phyloP scores from a whole-genome alignment of 2,329 filamentous ascomycete species.

The Malbranchea cinnamomea region DNA sequence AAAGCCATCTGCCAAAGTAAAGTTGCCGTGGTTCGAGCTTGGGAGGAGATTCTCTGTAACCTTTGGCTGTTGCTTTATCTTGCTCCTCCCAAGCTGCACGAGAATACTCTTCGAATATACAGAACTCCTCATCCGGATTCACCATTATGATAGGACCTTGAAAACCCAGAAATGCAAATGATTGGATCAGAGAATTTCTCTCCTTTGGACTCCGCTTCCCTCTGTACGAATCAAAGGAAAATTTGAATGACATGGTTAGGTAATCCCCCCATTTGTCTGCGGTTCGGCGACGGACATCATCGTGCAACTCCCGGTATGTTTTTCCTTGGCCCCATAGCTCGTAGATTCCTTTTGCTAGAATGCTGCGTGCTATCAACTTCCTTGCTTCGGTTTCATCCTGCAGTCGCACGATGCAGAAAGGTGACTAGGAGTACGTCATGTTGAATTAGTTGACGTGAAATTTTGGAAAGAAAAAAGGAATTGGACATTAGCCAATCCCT shows the following conservation, averaged over 20 bases:
- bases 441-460: too few relatives aligned
- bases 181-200: slow-evolving; percentile 64
- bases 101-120: slow-evolving; percentile 69
- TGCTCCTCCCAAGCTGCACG: slow-evolving; percentile 22
- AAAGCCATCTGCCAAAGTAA: slow-evolving; percentile 60
- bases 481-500: too few relatives aligned
- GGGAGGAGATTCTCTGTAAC: slow-evolving; percentile 5
- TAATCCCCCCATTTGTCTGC: slow-evolving; percentile 53
- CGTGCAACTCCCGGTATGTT: slow-evolving; percentile 54
- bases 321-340: slow-evolving; percentile 71
- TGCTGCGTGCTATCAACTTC: slow-evolving; percentile 56
- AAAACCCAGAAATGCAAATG: slow-evolving; percentile 65
- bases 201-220: slow-evolving; percentile 49
- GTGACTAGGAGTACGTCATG: too few relatives aligned
- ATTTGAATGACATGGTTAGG: slow-evolving; percentile 56
- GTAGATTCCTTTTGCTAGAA: slow-evolving; percentile 70
- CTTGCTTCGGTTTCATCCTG: slow-evolving; percentile 49
- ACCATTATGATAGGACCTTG: slow-evolving; percentile 64
- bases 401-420: slow-evolving; percentile 66
- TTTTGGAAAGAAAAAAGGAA: too few relatives aligned
- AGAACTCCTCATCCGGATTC: slow-evolving; percentile 58
- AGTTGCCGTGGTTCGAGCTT: slow-evolving; percentile 43
- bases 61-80: slow-evolving; percentile 4
- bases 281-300: slow-evolving; percentile 44
- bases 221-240: slow-evolving; percentile 69